Evolutionary conservation across 1,139 yeast species (phyloP).

Genomic region (Geotrichum cucujoidarum): DNA sequence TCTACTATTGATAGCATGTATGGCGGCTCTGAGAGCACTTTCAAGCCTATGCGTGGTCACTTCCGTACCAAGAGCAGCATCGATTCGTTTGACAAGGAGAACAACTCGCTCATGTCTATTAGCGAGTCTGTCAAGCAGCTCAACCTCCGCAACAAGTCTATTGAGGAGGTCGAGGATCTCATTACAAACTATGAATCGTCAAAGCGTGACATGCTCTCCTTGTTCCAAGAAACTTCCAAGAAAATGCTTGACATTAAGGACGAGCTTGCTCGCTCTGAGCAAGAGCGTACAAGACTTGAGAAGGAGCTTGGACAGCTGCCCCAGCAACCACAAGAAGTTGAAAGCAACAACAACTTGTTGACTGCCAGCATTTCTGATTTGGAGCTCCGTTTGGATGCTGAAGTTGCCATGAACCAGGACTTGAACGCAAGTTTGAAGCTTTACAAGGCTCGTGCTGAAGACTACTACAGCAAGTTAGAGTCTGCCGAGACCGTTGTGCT

Average conservation of each 20-base stretch:
- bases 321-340: conserved; percentile 22
- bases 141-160: conserved; percentile 24
- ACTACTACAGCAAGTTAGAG: conserved; percentile 68
- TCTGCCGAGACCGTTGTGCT: conserved; percentile 71
- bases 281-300: conserved; percentile 51
- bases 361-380: conserved; percentile 17
- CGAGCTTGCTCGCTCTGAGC: conserved; percentile 42
- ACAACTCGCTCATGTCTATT: conserved; percentile 14
- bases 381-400: conserved; percentile 51
- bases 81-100: conserved; percentile 12
- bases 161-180: conserved; percentile 28
- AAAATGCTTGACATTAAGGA: conserved; percentile 49
- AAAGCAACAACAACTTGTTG: conserved; percentile 17
- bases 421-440: conserved; percentile 51
- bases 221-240: conserved; percentile 53
- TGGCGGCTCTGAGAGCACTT: conserved; percentile 11
- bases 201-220: conserved; percentile 46
- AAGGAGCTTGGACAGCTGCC: conserved; percentile 39
- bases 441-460: conserved; percentile 70
- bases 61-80: conserved; percentile 12
- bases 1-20: conserved; percentile 20
- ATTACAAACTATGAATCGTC: conserved; percentile 27
- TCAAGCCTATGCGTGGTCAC: conserved; percentile 6
- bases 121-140: conserved; percentile 21
- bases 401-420: conserved; percentile 49